Evolutionary conservation across 2,329 filamentous ascomycete genomes (phyloP), one percentile per base, ranked within the genome.

Genomic region (Aaosphaeria pasadenensis): DNA sequence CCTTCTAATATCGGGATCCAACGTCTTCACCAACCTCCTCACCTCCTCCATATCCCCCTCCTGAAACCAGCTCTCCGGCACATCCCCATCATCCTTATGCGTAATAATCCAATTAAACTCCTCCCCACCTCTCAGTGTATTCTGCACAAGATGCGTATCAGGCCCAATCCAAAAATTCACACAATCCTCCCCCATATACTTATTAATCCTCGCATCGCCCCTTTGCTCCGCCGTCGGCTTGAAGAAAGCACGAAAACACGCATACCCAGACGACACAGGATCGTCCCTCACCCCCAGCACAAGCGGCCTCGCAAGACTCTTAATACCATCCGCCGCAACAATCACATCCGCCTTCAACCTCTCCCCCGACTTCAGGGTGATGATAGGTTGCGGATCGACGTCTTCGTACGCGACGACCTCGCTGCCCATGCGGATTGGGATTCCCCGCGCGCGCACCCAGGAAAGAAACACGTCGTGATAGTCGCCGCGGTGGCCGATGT

Each of bases 291-390:
- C 74, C 1, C 75, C 74, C 5, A 79, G 69, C 9, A 80, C 76
- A 1, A 78, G 66, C 48, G 73, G 72, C 31, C 76, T 64, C 1
- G 77, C 73, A 11, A 74, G 70, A 13, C 69, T 73, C 53, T 77
- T 76, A 49, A 79, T 77, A 5, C 76, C 71, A 57, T 80, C 77
- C 5, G 73, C 74, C 2, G 75, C 77, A 7, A 80, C 62, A 5
- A 80, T 66, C 1, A 79, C 55, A 57, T 80, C 75, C 0, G 74
- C 77, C 2, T 52, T 47, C 42, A 73, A 64, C 2, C 39, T 46
- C 45, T 59, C 55, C 4, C 56, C 56, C 7, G 28, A 41, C 30
- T 51, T 57, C 3, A 59, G 49, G 9, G 47, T 52, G 13, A 59
- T 49, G n/a, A 33, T 35, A 4, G 56, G 43, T 30, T 55, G 49